These are phyloP conservation scores for Scenedesmus sp. DNA, from an alignment of 163 green algal species.

Conservation along the genomic window DNA sequence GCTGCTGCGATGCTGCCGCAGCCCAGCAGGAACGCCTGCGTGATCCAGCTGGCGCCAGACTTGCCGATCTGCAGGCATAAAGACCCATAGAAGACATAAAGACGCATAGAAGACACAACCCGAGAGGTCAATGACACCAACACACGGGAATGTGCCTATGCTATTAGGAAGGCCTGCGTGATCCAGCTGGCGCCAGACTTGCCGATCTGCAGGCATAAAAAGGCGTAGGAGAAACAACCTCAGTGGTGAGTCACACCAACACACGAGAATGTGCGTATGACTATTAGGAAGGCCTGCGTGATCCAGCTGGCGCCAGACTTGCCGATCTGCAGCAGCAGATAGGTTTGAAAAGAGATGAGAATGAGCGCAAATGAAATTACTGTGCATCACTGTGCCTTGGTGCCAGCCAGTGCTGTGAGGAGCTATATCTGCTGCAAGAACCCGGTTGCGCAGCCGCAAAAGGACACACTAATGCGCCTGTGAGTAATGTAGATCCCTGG, in stretches of 20 bases:
- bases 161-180: slow-evolving; percentile 73
- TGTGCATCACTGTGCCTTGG: no score
- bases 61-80: slow-evolving; percentile 79
- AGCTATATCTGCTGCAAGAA: no score
- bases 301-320: slow-evolving; percentile 86
- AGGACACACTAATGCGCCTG: no score
- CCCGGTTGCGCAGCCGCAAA: no score
- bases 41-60: slow-evolving; percentile 80
- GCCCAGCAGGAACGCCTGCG: slow-evolving; percentile 76
- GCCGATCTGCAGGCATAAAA: slow-evolving; percentile 68
- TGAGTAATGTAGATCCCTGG: no score
- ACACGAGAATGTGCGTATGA: no score
- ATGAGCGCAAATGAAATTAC: no score
- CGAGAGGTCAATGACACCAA: neutral
- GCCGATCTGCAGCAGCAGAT: slow-evolving; percentile 67
- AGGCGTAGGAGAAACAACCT: neutral
- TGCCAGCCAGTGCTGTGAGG: no score
- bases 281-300: slow-evolving; percentile 73
- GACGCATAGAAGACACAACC: neutral
- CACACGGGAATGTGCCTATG: no score
- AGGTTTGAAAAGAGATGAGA: no score
- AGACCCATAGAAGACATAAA: neutral
- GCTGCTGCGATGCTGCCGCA: slow-evolving; percentile 72
- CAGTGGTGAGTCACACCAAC: neutral
- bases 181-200: slow-evolving; percentile 86